phyloP scores from a whole-genome alignment of 208 protist genomes.

The Phytomonas francai region DNA sequence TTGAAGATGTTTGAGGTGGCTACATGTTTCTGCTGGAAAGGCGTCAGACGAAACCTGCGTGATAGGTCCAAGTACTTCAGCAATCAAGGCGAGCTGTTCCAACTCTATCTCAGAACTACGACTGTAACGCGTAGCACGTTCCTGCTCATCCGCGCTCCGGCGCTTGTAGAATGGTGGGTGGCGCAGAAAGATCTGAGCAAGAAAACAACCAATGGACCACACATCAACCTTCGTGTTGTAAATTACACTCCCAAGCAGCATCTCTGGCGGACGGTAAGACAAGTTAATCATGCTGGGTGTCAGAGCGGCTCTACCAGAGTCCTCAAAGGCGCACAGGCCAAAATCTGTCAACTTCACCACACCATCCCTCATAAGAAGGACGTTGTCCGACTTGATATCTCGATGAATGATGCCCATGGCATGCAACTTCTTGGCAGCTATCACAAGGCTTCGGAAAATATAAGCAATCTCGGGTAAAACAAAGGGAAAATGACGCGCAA shows the following conservation, averaged over 20 bases:
- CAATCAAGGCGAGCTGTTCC: constrained; percentile 65
- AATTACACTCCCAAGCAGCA: constrained; percentile 79
- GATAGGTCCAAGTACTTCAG: constrained; percentile 64
- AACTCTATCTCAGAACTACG: constrained; percentile 37
- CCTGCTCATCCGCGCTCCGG: constrained; percentile 13
- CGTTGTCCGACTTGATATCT: constrained; percentile 89
- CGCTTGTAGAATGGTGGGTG: constrained; percentile 71
- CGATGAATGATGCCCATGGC: constrained; percentile 87
- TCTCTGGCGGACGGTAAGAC: constrained; percentile 93
- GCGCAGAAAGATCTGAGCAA: constrained; percentile 93
- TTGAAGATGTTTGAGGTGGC: constrained; percentile 29
- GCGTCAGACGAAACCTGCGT: constrained; percentile 19
- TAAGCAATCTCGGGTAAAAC: constrained; percentile 51
- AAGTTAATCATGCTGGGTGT: constrained; percentile 94
- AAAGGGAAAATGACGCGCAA: constrained; percentile 53
- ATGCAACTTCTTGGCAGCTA: constrained; percentile 57
- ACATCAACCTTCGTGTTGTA: constrained; percentile 91
- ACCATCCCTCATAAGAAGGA: constrained; percentile 53
- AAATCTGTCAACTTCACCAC: constrained; percentile 78
- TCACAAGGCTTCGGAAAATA: constrained; percentile 64
- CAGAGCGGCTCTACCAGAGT: constrained; percentile 25
- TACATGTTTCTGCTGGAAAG: constrained; percentile 35
- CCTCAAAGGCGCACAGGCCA: constrained; percentile 68
- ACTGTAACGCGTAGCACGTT: constrained; percentile 4
- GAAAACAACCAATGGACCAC: constrained; percentile 91